A percentile compares a stretch with the other conserved stretches of the same genome.
phyloP scores from a whole-genome alignment of 768 basidiomycete species.

The Naganishia randhawae region DNA sequence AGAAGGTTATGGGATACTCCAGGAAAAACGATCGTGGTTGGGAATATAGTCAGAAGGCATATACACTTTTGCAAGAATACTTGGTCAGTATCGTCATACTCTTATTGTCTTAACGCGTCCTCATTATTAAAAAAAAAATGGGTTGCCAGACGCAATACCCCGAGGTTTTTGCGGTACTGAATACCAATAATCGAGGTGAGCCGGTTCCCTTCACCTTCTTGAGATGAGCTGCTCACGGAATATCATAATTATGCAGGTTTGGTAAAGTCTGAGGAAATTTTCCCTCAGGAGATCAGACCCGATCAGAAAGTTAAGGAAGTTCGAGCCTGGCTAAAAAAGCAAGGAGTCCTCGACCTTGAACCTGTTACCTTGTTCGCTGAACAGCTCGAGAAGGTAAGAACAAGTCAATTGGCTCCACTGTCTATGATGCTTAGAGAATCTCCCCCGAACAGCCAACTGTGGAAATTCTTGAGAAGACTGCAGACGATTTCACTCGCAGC shows the following conservation, averaged over 20 bases:
- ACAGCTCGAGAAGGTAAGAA: constrained; percentile 74
- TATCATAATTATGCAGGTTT: not conserved
- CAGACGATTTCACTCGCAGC: constrained; percentile 63
- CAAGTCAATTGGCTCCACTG: not conserved
- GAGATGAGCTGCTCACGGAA: not conserved
- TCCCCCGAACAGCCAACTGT: constrained; percentile 65
- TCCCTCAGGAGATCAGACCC: constrained; percentile 59
- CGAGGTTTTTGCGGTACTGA: constrained; percentile 71
- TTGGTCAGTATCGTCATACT: not conserved
- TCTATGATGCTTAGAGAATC: not conserved
- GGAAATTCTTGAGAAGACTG: constrained; percentile 68
- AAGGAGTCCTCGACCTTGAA: constrained; percentile 85
- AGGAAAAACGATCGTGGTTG: constrained; percentile 76
- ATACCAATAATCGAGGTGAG: constrained; percentile 67
- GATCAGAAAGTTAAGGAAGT: constrained; percentile 72
- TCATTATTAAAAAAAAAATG: not conserved
- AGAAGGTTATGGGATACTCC: constrained; percentile 91
- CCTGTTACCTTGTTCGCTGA: constrained; percentile 88
- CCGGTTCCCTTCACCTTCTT: constrained; percentile 34
- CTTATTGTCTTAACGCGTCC: not conserved
- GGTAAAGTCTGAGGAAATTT: constrained; percentile 53
- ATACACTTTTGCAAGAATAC: constrained; percentile 77
- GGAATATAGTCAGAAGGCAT: constrained; percentile 88
- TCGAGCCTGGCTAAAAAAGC: constrained; percentile 76
- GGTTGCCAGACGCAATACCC: constrained; percentile 68